These are phyloP conservation scores for Begonia loranthoides DNA, from an alignment of 306 rosid species.

Conservation along the genomic window DNA sequence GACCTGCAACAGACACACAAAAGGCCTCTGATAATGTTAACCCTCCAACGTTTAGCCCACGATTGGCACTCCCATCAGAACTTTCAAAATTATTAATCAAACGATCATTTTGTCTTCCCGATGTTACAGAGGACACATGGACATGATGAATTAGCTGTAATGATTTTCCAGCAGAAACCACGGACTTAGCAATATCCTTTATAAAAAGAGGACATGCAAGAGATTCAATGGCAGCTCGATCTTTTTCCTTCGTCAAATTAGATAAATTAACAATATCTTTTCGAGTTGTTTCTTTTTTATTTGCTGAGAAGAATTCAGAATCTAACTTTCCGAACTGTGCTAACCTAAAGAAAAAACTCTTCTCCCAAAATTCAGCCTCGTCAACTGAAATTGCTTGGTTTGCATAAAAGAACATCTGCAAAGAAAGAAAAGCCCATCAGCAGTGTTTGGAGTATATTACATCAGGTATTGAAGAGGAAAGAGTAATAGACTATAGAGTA, in stretches of 20 bases:
- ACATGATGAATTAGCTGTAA: slow-evolving; percentile 78
- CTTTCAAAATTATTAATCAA: slow-evolving; percentile 28
- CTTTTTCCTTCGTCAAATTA: slow-evolving; percentile 41
- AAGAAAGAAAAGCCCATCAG: neutral
- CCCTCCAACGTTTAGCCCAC: slow-evolving; percentile 43
- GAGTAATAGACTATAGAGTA: slow-evolving; percentile 6
- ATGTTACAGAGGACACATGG: slow-evolving; percentile 24
- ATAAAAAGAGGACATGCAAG: slow-evolving; percentile 70
- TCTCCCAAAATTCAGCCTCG: slow-evolving; percentile 92
- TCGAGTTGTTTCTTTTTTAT: slow-evolving; percentile 33
- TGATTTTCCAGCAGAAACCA: slow-evolving; percentile 90
- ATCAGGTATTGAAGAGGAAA: neutral
- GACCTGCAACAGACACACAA: slow-evolving; percentile 72
- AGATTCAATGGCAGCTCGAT: slow-evolving; percentile 20
- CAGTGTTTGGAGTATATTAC: too few relatives aligned
- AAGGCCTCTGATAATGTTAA: slow-evolving; percentile 72
- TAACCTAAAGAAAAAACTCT: slow-evolving; percentile 62
- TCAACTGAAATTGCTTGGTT: slow-evolving; percentile 58
- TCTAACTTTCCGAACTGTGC: slow-evolving; percentile 29
- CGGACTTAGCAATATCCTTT: slow-evolving; percentile 61
- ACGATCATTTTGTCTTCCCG: slow-evolving; percentile 36
- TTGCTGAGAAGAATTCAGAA: slow-evolving; percentile 18
- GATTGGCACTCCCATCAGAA: slow-evolving; percentile 20
- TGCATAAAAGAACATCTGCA: slow-evolving; percentile 78
- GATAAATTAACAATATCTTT: slow-evolving; percentile 35